Evolutionary conservation across 352 stramenopile species (phyloP).

Genomic region (Globisporangium paddicum): DNA sequence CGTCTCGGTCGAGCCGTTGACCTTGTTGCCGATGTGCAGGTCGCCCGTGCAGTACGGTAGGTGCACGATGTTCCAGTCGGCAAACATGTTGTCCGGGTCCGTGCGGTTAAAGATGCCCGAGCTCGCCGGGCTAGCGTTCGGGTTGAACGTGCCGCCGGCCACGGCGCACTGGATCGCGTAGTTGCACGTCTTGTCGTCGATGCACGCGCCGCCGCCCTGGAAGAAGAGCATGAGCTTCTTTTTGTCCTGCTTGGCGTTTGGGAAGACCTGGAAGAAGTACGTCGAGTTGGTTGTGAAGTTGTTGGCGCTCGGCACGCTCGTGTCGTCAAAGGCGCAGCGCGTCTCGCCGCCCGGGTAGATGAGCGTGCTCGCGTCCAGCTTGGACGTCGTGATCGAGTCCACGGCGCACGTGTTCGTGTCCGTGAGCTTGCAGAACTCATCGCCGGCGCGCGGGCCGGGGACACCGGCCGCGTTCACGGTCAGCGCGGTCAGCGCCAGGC

Average conservation of each 20-base stretch:
- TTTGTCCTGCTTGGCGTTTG: constrained; percentile 39
- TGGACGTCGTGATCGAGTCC: constrained; percentile 41
- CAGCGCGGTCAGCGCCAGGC: constrained; percentile 17
- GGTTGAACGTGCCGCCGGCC: constrained; percentile 36
- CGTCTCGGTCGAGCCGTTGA: constrained; percentile 23
- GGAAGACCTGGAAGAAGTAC: constrained; percentile 79
- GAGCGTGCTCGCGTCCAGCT: constrained; percentile 40
- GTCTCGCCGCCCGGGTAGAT: constrained; percentile 55
- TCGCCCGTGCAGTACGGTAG: constrained; percentile 73
- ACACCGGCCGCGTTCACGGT: neutral
- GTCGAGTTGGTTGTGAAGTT: constrained; percentile 45
- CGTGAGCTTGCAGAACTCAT: constrained; percentile 54
- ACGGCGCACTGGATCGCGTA: constrained; percentile 61
- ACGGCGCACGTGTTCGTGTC: constrained; percentile 41
- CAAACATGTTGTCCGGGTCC: constrained; percentile 62
- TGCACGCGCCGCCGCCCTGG: constrained; percentile 60
- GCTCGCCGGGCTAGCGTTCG: constrained; percentile 42
- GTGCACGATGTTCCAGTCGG: constrained; percentile 75
- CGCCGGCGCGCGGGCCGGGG: constrained; percentile 27
- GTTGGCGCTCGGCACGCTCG: constrained; percentile 26
- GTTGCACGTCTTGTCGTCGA: constrained; percentile 60
- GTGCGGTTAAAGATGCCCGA: constrained; percentile 57
- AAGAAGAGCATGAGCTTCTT: constrained; percentile 73
- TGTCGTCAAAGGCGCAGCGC: constrained; percentile 57
- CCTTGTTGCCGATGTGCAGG: constrained; percentile 48